Base-by-base conservation (phyloP, 2,329 filamentous ascomycete genomes). In the Periconia sp. region DNA sequence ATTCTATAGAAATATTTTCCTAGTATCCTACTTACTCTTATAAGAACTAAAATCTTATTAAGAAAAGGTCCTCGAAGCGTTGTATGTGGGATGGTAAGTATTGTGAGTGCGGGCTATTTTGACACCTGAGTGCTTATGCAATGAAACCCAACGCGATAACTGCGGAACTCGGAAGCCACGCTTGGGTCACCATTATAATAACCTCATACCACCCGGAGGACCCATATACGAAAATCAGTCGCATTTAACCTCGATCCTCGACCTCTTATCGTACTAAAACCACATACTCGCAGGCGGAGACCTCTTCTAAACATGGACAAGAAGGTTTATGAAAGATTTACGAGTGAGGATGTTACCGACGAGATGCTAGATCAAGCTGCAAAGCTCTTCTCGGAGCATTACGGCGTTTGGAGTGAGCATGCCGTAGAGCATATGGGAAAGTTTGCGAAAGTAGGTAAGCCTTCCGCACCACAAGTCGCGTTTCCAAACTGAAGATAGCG, bases 281-380 rank as follows among this genome's bases (percentile, higher is more conserved):
- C 49, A 50, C 47, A 41, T 42, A 49, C 45, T 45, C 49, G 48
- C 47, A 56, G 45, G 46, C 49, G 56, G 53, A 55, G 41, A 49
- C 43, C 19, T 31, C 20, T 44, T 48, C 31, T 55, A 41, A 66
- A 59, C 56, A 65, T 68, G 62, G 54, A 59, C 41, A 59, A 60
- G 55, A 60, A 57, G 48, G 45, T 67, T 43, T 69, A 59, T 58
- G 60, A 72, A 58, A 63, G 20, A 42, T 72, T 63, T 53, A 47
- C 60, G 41, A 59, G 59, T 52, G 58, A 56, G 45, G 37, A 69
- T 44, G 57, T 76, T 53, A 76, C 72, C 6, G 69, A 74, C 15
- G 53, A 54, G 49, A 74, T 77, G 69, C 63, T 77, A 13, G 45
- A 60, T 20, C 66, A 73, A 59, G 73, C 75, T 5, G 50, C 67